Base-by-base conservation (phyloP, 305 asterid genomes). In the Solanum hybrid region DNA sequence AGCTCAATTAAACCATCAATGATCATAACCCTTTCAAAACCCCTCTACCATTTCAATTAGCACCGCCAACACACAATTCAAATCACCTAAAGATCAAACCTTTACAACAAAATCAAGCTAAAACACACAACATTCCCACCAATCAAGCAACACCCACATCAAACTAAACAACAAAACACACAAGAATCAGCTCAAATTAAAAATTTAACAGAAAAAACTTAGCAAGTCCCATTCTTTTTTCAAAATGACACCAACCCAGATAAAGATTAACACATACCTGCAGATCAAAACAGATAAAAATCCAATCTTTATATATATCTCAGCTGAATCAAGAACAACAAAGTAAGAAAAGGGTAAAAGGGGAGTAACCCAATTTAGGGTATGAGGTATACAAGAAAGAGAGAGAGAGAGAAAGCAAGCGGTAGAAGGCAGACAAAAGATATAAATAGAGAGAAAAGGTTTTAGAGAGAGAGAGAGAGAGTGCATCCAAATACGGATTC, bases 321-420 rank as follows among this genome's bases (percentile, higher is more conserved):
- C 16, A 84, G 91, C 73, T 17, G 37, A 78, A 35, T 85, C 88
- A 89, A 42, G 89, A 60, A 89, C 90, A 91, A 56, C 88, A 79
- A 72, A 24, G 71, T 35, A 90, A 81, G 78, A 87, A 89, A 79
- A 92, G 93, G 92, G 89, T 85, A 88, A 71, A 86, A 16, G 93
- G 90, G 89, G 91, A 85, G 71, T 82, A 91, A 91, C 90, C 93
- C 93, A 95, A 91, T 94, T 95, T 95, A 94, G 98, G 98, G 95
- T 92, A 94, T 90, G 35, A 85, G 27, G 92, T 91, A 89, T 90
- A 93, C 95, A 95, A 92, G 95, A 92, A 10, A 56, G 27, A 79
- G 36, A 82, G 69, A 56, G 60, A 51, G 42, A 86, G 96, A 92
- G 96, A 95, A 94, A 93, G 94, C 93, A 80, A 93, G 92, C 78